phyloP scores from a whole-genome alignment of 2,329 filamentous ascomycete species.

The Mariannaea sp. region DNA sequence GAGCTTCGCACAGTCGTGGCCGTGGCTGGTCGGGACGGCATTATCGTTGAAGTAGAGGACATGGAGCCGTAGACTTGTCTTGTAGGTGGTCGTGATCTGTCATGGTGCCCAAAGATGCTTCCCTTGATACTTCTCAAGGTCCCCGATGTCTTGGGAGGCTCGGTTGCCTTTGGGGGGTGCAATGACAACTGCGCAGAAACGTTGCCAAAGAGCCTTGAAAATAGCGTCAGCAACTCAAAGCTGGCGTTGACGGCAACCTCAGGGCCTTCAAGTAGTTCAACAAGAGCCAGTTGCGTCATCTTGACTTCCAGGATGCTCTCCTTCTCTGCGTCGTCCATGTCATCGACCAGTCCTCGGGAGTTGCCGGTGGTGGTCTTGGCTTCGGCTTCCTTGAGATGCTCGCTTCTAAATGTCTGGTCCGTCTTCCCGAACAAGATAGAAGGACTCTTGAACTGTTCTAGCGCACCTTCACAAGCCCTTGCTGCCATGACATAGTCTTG shows the following conservation, averaged over 20 bases:
- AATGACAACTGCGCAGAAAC: conserved; percentile 52
- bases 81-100: conserved; percentile 50
- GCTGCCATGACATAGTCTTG: conserved; percentile 83
- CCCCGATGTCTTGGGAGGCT: conserved; percentile 71
- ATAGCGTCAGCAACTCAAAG: conserved; percentile 82
- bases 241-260: conserved; percentile 87
- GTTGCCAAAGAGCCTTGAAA: conserved; percentile 75
- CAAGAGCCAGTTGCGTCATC: conserved; percentile 86
- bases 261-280: conserved; percentile 83
- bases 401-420: conserved; percentile 62
- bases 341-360: conserved; percentile 66
- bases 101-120: conserved; percentile 75
- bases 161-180: conserved; percentile 49
- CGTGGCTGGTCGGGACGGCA: conserved; percentile 43
- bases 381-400: conserved; percentile 66
- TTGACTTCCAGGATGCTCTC: conserved; percentile 90
- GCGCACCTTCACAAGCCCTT: conserved; percentile 84
- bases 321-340: conserved; percentile 84
- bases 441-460: conserved; percentile 84
- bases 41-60: conserved; percentile 36
- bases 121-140: conserved; percentile 72
- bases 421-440: conserved; percentile 70
- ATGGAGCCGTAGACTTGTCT: conserved; percentile 46
- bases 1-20: conserved; percentile 49
- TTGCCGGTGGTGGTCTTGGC: conserved; percentile 30